Evolutionary conservation across 208 protist genomes (phyloP).

Genomic region (Porcisia deanei): DNA sequence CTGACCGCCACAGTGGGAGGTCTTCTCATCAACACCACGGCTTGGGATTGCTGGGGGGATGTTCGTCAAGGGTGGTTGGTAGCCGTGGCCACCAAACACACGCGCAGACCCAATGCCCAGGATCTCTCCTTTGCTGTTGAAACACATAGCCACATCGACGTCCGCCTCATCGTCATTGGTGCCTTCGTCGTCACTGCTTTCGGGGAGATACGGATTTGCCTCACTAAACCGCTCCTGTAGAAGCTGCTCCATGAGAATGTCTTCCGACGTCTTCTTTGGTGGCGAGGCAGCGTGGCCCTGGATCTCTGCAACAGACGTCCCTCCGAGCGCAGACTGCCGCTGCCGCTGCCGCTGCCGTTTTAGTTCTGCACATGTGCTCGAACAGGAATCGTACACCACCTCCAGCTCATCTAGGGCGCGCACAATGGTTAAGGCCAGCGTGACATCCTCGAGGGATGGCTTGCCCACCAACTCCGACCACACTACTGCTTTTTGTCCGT

Average conservation of each 20-base stretch:
- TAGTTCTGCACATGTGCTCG: conserved; percentile 15
- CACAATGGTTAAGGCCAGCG: conserved; percentile 46
- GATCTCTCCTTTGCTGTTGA: conserved; percentile 55
- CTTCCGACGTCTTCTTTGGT: conserved; percentile 39
- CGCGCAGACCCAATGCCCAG: conserved; percentile 65
- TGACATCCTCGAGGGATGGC: conserved; percentile 25
- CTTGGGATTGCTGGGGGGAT: background rate
- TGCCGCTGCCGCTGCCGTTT: conserved; percentile 1
- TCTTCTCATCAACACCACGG: background rate
- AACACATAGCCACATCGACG: conserved; percentile 83
- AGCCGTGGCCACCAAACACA: conserved; percentile 79
- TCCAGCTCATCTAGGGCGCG: conserved; percentile 68
- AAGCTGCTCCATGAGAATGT: conserved; percentile 59
- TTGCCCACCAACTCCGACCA: background rate
- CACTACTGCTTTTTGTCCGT: background rate
- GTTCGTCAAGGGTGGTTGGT: conserved; percentile 54
- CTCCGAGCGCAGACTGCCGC: background rate
- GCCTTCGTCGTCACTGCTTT: conserved; percentile 26
- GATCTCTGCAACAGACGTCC: background rate
- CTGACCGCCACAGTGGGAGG: background rate
- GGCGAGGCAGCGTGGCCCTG: background rate
- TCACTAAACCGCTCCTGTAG: conserved; percentile 61
- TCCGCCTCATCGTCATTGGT: background rate
- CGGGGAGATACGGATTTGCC: conserved; percentile 22
- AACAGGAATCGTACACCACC: conserved; percentile 47